A percentile compares a stretch with the other conserved stretches of the same genome.
Evolutionary conservation across 192 early-diverging fungal species (phyloP).

Genomic region (Coemansia sp.): DNA sequence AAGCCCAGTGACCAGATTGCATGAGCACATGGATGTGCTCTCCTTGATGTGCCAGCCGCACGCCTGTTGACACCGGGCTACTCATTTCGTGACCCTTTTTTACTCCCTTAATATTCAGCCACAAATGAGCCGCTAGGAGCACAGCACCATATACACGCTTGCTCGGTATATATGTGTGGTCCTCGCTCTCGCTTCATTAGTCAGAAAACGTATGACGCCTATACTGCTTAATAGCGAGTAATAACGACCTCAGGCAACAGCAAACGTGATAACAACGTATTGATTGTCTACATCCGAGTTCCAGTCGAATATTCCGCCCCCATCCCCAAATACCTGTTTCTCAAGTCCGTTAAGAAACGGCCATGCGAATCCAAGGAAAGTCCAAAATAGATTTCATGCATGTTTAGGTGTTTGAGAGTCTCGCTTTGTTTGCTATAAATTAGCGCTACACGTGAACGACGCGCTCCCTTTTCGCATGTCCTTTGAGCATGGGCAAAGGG

Average conservation of each 20-base stretch:
- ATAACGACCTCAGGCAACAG: neutral
- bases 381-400: neutral
- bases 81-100: neutral
- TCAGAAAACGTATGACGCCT: neutral
- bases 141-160: neutral
- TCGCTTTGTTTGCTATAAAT: neutral
- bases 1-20: neutral
- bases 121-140: neutral
- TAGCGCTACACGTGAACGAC: neutral
- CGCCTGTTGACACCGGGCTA: neutral
- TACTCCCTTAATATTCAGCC: neutral
- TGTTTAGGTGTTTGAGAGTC: neutral
- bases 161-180: no score
- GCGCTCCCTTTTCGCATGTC: neutral
- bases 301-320: neutral
- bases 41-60: neutral
- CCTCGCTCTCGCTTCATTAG: neutral
- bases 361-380: constrained; percentile 2
- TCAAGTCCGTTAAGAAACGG: neutral
- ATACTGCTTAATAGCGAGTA: neutral
- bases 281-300: neutral
- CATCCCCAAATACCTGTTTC: neutral
- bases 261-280: neutral
- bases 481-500: constrained; percentile 2
- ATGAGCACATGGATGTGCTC: neutral